These are phyloP conservation scores for Glonium stellatum DNA, from an alignment of 495 filamentous ascomycete genomes.

Conservation along the genomic window DNA sequence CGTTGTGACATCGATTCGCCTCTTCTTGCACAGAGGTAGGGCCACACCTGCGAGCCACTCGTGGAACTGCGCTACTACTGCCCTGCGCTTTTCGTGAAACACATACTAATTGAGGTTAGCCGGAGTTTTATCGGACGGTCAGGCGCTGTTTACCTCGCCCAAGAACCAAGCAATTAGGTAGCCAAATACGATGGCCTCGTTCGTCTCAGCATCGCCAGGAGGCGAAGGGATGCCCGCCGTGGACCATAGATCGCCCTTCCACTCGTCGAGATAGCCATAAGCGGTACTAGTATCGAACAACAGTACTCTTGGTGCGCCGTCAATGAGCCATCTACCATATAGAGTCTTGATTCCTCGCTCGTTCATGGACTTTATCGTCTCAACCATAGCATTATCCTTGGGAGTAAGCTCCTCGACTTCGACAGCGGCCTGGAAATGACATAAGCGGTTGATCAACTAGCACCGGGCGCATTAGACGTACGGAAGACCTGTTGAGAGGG, in stretches of 20 bases:
- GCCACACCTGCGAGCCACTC: conserved; percentile 98
- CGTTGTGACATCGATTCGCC: conserved; percentile 92
- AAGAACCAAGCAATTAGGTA: conserved; percentile 98
- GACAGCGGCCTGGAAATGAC: conserved; percentile 62
- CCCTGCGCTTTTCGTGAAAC: conserved; percentile 79
- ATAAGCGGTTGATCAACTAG: conserved; percentile 1
- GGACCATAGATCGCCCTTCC: conserved; percentile 95
- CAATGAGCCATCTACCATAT: conserved; percentile 96
- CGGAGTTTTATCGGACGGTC: background rate
- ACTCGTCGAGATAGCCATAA: conserved; percentile 86
- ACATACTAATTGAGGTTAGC: conserved; percentile 60
- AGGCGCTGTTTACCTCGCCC: conserved; percentile 64
- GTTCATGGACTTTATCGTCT: conserved; percentile 82
- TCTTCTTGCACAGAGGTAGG: conserved; percentile 82
- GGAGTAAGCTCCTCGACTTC: conserved; percentile 92
- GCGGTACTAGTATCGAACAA: conserved; percentile 93
- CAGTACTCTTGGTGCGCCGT: conserved; percentile 87
- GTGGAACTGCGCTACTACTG: conserved; percentile 96
- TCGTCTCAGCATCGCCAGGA: conserved; percentile 86
- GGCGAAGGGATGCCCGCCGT: conserved; percentile 87
- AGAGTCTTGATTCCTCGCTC: conserved; percentile 82
- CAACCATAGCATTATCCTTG: conserved; percentile 67
- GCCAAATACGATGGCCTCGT: conserved; percentile 95
- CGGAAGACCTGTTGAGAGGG: conserved; percentile 82
- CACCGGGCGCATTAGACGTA: conserved; percentile 38